These are phyloP conservation scores for Plenodomus lindquistii DNA, from an alignment of 2,329 filamentous ascomycete species.

Conservation along the genomic window DNA sequence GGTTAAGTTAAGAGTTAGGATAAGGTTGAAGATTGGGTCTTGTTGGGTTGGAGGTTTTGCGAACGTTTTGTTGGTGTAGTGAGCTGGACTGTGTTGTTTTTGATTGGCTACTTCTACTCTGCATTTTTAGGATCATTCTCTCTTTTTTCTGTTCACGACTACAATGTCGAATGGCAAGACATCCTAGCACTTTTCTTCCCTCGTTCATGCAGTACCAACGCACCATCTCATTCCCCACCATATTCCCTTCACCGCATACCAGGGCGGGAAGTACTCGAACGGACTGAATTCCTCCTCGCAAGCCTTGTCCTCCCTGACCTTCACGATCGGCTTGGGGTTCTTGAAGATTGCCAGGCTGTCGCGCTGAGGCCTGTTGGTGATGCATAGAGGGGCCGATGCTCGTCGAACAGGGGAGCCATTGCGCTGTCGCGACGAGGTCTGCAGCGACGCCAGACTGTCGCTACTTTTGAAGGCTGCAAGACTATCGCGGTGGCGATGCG, in stretches of 20 bases:
- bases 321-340: background rate
- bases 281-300: background rate
- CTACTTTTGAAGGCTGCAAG: background rate
- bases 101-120: too few relatives aligned
- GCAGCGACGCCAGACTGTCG: background rate
- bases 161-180: too few relatives aligned
- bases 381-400: background rate
- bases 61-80: too few relatives aligned
- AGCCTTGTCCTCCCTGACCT: background rate
- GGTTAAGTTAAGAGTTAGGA: too few relatives aligned
- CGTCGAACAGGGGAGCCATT: background rate
- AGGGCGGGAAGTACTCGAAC: constrained; percentile 4
- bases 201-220: background rate
- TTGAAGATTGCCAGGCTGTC: background rate
- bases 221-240: constrained; percentile 6
- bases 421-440: background rate
- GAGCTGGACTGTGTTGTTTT: too few relatives aligned
- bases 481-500: background rate
- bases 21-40: too few relatives aligned
- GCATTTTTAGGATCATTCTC: too few relatives aligned
- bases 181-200: background rate
- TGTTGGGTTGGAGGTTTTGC: too few relatives aligned
- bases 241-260: background rate
- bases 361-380: background rate
- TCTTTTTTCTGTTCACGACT: too few relatives aligned